Conservation (phyloP, 2,329 filamentous ascomycete species). For the Purpureocillium lavendulum region DNA sequence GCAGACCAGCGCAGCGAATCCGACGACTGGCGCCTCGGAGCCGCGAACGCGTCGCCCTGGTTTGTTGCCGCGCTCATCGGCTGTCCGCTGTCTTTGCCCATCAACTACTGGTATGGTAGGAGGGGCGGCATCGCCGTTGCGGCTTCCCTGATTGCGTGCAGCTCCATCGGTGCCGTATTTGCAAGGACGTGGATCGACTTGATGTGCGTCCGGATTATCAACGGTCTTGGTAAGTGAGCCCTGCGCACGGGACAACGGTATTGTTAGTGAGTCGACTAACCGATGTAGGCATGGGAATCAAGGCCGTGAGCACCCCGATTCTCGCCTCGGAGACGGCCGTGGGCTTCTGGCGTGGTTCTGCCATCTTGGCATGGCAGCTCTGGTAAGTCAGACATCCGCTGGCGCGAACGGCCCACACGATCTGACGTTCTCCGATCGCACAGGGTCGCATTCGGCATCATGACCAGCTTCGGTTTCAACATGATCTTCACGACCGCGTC, state of each 20-base stretch:
- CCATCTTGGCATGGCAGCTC: slow-evolving; percentile 38
- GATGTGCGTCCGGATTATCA: slow-evolving; percentile 25
- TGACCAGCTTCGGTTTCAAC: slow-evolving; percentile 26
- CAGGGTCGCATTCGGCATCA: slow-evolving; percentile 26
- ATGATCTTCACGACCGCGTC: slow-evolving; percentile 22
- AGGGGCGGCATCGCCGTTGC: slow-evolving; percentile 30
- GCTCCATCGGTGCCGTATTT: slow-evolving; percentile 28
- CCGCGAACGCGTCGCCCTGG: slow-evolving; percentile 29
- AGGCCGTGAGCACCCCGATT: slow-evolving; percentile 38
- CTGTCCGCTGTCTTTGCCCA: slow-evolving; percentile 28
- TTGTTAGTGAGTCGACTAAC: too few relatives aligned
- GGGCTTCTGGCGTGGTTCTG: slow-evolving; percentile 38
- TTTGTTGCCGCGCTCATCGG: slow-evolving; percentile 29
- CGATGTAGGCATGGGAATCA: slow-evolving; percentile 34
- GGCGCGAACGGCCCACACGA: not conserved
- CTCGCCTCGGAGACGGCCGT: slow-evolving; percentile 37
- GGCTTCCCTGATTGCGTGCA: slow-evolving; percentile 28
- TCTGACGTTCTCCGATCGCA: slow-evolving; percentile 5
- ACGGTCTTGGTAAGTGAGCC: slow-evolving; percentile 25
- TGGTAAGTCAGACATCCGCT: slow-evolving; percentile 16
- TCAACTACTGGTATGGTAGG: slow-evolving; percentile 31
- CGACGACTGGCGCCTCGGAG: slow-evolving; percentile 29
- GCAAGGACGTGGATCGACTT: slow-evolving; percentile 22
- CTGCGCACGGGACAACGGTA: not conserved
- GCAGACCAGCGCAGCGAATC: not conserved